These are phyloP conservation scores for Penicillium thymicola DNA, from an alignment of 2,329 filamentous ascomycete genomes.

Conservation along the genomic window DNA sequence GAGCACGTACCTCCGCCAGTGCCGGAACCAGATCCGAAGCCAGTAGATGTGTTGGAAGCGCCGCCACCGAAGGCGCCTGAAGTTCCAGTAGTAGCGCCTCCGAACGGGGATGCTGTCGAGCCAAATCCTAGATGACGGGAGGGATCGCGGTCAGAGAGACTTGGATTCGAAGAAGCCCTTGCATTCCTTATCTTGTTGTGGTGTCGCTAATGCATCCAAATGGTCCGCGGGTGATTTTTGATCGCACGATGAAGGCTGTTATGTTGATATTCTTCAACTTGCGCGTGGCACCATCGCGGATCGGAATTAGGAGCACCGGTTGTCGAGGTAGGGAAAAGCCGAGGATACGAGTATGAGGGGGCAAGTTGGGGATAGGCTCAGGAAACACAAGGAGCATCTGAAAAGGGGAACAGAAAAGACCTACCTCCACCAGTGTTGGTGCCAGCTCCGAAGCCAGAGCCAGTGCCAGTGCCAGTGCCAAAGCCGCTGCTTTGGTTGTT, in stretches of 20 bases:
- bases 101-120: slow-evolving; percentile 39
- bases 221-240: slow-evolving; percentile 17
- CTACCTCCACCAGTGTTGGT: slow-evolving; percentile 38
- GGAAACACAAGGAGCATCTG: slow-evolving; percentile 4
- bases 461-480: slow-evolving; percentile 39
- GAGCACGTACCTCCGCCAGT: slow-evolving; percentile 42
- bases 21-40: slow-evolving; percentile 32
- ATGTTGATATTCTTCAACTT: slow-evolving; percentile 16
- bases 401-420: slow-evolving; percentile 16
- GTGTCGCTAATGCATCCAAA: slow-evolving; percentile 28
- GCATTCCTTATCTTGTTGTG: slow-evolving; percentile 31
- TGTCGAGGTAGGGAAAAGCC: slow-evolving; percentile 16
- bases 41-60: slow-evolving; percentile 30
- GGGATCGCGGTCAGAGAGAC: slow-evolving; percentile 39
- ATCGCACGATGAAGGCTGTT: slow-evolving; percentile 14
- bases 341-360: slow-evolving; percentile 9
- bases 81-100: slow-evolving; percentile 30
- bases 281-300: slow-evolving; percentile 25
- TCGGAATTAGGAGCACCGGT: slow-evolving; percentile 31
- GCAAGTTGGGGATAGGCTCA: slow-evolving; percentile 3
- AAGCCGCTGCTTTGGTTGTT: slow-evolving; percentile 48
- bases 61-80: slow-evolving; percentile 34
- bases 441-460: slow-evolving; percentile 33
- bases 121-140: slow-evolving; percentile 42
- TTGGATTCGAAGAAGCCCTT: slow-evolving; percentile 29